A percentile compares a stretch with the other conserved stretches of the same genome.
These are phyloP conservation scores for Amoebophrya sp. DNA, from an alignment of 169 alveolate genomes.

Conservation along the genomic window DNA sequence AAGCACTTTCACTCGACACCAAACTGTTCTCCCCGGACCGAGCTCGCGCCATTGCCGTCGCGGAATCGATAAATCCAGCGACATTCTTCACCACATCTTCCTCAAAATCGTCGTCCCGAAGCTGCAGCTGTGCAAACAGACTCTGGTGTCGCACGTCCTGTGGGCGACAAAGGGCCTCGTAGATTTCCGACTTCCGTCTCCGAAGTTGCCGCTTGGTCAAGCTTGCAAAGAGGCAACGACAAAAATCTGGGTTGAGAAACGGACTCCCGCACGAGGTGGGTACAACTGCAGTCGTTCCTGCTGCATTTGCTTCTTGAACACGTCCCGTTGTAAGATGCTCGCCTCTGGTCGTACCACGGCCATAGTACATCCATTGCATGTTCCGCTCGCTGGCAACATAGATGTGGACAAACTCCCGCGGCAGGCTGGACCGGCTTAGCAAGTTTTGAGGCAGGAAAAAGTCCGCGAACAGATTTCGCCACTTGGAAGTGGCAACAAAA, in stretches of 20 bases:
- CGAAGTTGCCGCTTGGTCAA: no score
- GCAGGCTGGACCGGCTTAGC: not conserved
- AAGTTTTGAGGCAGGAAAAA: not conserved
- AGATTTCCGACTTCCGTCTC: no score
- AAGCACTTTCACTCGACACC: no score
- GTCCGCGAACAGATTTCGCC: not conserved
- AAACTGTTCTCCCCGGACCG: no score
- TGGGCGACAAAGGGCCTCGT: not conserved
- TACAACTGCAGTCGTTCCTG: not conserved
- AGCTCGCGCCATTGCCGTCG: no score
- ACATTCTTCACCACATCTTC: no score
- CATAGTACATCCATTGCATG: not conserved
- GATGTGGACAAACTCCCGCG: no score
- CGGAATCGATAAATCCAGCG: no score
- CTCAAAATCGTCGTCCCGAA: no score
- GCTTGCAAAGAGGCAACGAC: not conserved
- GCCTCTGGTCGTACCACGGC: not conserved
- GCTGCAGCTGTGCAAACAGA: not conserved
- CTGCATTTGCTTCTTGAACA: not conserved
- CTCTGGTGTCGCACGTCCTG: not conserved
- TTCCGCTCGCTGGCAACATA: not conserved
- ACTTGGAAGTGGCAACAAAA: no score
- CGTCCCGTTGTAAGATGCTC: not conserved
- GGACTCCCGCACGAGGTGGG: not conserved
- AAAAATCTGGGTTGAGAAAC: not conserved